Base-by-base conservation (phyloP, 805 yeast genomes). In the Wickerhamia fluorescens region DNA sequence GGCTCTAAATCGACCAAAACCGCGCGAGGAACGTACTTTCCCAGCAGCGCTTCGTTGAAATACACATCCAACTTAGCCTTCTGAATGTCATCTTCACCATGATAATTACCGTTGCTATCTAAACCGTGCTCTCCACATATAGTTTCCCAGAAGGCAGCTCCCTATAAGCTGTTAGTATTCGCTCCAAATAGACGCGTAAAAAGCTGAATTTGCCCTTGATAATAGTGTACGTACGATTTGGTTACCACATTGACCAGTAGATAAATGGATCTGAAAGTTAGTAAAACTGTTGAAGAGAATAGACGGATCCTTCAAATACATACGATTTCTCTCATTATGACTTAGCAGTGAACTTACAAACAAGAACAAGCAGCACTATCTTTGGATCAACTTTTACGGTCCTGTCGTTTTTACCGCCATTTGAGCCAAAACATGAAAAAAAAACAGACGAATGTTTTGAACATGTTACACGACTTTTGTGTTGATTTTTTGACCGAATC, bases 241-340 rank as follows among this genome's bases (percentile, higher is more conserved):
- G 75, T 88, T 88, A 77, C 96, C 96, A 76, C 96, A 87, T 70
- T 88, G 97, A 62, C 97, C 97, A 34, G 95, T 81, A 35, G 96
- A 88, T 61, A 88, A 74, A 64, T 88, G 96, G 61, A 88, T 85
- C 92, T 79, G 58, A 37, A 21, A 11, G 42, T 38, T 38, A 38
- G 42, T 38, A 38, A n/a, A 18, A 11, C 17, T 5, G 14, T 9
- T 12, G 6, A 12, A 14, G 14, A 23, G 25, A 20, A 8, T 19
- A 9, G 9, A 16, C 22, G 6, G 6, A 20, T 28, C 21, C 14
- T 12, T 16, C 7, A 13, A 12, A n/a, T 20, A 47, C 54, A 31
- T 49, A 49, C 54, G 40, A 49, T 49, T 44, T 49, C 54, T 47
- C 54, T 49, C 54, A 49, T 49, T 31, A 28, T 35, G 44, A 8